phyloP scores from a whole-genome alignment of 352 stramenopile genomes.

The Phytophthora cajani region DNA sequence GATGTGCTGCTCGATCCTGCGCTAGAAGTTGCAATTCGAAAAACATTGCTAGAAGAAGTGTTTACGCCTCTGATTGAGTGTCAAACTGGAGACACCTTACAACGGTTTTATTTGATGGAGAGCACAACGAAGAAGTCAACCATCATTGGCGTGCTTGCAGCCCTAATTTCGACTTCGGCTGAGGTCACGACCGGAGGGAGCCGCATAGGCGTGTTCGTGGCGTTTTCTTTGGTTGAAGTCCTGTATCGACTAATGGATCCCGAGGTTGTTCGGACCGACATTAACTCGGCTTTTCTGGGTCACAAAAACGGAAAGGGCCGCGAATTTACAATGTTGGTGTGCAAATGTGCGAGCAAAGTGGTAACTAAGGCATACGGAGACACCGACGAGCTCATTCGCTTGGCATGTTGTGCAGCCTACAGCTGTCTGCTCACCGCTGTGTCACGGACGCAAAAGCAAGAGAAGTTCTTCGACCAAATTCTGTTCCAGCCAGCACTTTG shows the following conservation, averaged over 20 bases:
- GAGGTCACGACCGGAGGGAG: slow-evolving; percentile 43
- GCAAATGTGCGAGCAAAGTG: slow-evolving; percentile 85
- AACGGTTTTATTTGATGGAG: slow-evolving; percentile 59
- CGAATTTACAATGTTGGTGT: slow-evolving; percentile 88
- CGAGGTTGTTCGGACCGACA: slow-evolving; percentile 65
- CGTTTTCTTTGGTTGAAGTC: slow-evolving; percentile 70
- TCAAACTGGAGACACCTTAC: slow-evolving; percentile 38
- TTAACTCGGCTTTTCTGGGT: slow-evolving; percentile 78
- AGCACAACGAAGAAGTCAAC: slow-evolving; percentile 32
- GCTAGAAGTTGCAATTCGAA: slow-evolving; percentile 49
- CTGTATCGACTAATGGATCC: slow-evolving; percentile 69
- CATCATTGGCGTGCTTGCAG: slow-evolving; percentile 59
- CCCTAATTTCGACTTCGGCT: slow-evolving; percentile 60
- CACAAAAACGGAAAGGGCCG: slow-evolving; percentile 75
- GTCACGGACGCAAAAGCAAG: slow-evolving; percentile 83
- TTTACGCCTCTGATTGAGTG: slow-evolving; percentile 63
- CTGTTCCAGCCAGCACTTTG: slow-evolving; percentile 79
- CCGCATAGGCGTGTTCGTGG: slow-evolving; percentile 58
- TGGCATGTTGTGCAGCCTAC: slow-evolving; percentile 73
- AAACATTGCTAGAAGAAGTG: slow-evolving; percentile 51
- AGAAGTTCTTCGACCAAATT: slow-evolving; percentile 89
- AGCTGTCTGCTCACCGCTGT: slow-evolving; percentile 79
- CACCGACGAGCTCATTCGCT: slow-evolving; percentile 44
- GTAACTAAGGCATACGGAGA: slow-evolving; percentile 55
- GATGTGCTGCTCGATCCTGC: slow-evolving; percentile 50